phyloP scores from a whole-genome alignment of 306 rosid species.

The Myrica gale region DNA sequence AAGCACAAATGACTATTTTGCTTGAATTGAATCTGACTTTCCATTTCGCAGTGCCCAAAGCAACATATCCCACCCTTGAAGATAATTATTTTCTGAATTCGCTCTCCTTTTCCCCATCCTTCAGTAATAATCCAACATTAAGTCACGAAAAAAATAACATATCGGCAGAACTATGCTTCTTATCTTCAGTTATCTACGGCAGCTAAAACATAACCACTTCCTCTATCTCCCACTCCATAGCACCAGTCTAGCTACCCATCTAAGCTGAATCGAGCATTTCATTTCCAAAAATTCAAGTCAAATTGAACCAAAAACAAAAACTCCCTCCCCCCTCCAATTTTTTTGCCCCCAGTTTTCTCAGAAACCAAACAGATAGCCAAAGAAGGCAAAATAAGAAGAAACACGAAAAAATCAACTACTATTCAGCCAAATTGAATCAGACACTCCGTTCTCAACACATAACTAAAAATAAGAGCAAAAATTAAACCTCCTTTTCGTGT shows the following conservation, averaged over 20 bases:
- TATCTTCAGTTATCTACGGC: background rate
- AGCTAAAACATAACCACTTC: background rate
- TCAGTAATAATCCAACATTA: no score
- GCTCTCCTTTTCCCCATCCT: background rate
- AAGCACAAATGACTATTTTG: background rate
- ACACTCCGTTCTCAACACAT: background rate
- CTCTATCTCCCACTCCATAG: background rate
- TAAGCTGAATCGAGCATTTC: conserved; percentile 20
- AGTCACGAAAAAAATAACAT: no score
- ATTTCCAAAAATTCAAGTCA: conserved; percentile 13
- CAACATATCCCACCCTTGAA: background rate
- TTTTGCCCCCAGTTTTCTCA: background rate
- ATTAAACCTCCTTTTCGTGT: background rate
- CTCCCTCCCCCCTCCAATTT: background rate
- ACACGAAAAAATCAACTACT: background rate
- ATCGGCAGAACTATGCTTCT: background rate
- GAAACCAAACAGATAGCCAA: background rate
- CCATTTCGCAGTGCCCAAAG: background rate
- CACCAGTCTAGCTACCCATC: background rate
- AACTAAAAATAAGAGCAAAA: background rate
- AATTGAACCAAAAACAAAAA: conserved; percentile 10
- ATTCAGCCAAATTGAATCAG: background rate
- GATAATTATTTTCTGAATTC: background rate
- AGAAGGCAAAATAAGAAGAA: background rate
- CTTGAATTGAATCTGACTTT: background rate